These are phyloP conservation scores for Candida hispaniensis DNA, from an alignment of 805 yeast genomes.

Conservation along the genomic window DNA sequence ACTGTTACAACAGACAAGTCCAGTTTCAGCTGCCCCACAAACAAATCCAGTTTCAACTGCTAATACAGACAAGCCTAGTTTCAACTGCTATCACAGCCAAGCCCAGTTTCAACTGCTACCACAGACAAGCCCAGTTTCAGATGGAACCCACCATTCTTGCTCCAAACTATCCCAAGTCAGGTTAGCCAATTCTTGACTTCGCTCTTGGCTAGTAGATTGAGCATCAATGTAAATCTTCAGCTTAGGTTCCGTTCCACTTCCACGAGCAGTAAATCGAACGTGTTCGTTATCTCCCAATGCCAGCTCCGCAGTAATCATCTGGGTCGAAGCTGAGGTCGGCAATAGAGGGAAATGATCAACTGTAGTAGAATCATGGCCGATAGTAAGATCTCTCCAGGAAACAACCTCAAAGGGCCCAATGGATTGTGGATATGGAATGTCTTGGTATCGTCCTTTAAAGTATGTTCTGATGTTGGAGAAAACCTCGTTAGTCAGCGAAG, in stretches of 20 bases:
- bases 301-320: constrained; percentile 72
- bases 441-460: constrained; percentile 18
- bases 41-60: neutral
- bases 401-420: constrained; percentile 50
- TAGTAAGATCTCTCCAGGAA: constrained; percentile 75
- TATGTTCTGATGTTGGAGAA: constrained; percentile 43
- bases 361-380: constrained; percentile 68
- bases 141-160: constrained; percentile 70
- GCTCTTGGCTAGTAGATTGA: constrained; percentile 35
- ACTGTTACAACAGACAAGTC: too few species aligned
- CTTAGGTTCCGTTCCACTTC: constrained; percentile 96
- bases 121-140: constrained; percentile 31
- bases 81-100: constrained; percentile 18
- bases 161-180: constrained; percentile 56
- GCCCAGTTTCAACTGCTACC: constrained; percentile 42
- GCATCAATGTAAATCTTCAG: constrained; percentile 88
- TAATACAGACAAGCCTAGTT: neutral
- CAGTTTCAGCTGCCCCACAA: too few species aligned
- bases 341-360: constrained; percentile 45
- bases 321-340: constrained; percentile 63
- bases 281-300: constrained; percentile 24
- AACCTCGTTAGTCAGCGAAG: constrained; percentile 40
- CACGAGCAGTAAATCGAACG: constrained; percentile 75
- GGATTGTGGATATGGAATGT: constrained; percentile 32
- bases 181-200: constrained; percentile 44